Percentiles rank a stretch among this genome's conserved stretches.
Evolutionary conservation across 768 basidiomycete species (phyloP).

Genomic region (Gautieria morchelliformis): DNA sequence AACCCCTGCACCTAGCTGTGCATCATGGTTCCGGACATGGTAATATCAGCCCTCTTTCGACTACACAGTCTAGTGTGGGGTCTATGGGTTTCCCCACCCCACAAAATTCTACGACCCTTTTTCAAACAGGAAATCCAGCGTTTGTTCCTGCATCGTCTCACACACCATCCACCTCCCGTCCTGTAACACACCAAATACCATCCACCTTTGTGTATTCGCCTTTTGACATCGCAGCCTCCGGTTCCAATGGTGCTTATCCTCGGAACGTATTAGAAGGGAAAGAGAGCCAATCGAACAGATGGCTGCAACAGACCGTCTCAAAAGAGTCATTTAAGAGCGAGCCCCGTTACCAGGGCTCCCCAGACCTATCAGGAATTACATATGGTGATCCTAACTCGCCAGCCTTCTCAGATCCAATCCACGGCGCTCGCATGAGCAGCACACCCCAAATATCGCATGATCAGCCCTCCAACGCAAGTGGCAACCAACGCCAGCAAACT

Average conservation of each 20-base stretch:
- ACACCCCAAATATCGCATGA: neutral
- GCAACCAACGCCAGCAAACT: neutral
- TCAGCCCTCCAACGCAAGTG: neutral
- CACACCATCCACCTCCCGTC: neutral
- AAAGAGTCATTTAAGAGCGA: neutral
- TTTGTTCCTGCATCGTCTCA: neutral
- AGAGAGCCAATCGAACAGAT: neutral
- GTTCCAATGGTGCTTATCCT: neutral
- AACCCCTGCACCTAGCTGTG: conserved; percentile 60
- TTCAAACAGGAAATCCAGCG: neutral
- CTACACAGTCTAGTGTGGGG: neutral
- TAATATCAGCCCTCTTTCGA: neutral
- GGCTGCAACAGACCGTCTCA: neutral
- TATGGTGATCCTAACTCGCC: neutral
- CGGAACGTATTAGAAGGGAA: neutral
- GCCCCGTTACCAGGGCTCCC: neutral
- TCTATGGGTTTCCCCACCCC: neutral
- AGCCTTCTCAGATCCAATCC: neutral
- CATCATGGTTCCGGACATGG: conserved; percentile 25
- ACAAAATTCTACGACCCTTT: neutral
- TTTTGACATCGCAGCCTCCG: neutral
- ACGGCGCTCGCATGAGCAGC: neutral
- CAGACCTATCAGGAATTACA: neutral
- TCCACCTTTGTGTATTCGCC: neutral
- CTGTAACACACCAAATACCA: neutral